Percentiles rank a stretch among this genome's conserved stretches.
phyloP scores from a whole-genome alignment of 495 filamentous ascomycete species.

The Neurospora sp. region DNA sequence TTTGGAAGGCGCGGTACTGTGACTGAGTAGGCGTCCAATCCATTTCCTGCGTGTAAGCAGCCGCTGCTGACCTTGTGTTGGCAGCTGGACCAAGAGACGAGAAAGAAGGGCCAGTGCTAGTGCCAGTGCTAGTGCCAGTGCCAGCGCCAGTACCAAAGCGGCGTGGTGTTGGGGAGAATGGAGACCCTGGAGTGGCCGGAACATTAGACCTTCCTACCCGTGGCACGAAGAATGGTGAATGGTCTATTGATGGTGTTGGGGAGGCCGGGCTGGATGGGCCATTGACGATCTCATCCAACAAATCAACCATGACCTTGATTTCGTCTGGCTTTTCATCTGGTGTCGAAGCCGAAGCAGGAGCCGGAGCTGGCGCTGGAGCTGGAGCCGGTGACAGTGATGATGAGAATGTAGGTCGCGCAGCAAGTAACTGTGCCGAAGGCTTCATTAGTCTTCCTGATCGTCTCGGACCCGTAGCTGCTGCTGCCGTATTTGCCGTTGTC shows the following conservation, averaged over 20 bases:
- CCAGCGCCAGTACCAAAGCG: background rate
- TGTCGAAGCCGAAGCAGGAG: background rate
- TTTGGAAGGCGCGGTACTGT: constrained; percentile 37
- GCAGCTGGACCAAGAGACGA: background rate
- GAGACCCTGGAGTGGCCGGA: background rate
- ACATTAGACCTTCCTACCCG: background rate
- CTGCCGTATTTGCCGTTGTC: constrained; percentile 2
- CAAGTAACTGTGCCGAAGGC: background rate
- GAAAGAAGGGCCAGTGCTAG: background rate
- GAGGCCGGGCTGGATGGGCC: constrained; percentile 23
- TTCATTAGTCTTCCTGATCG: background rate
- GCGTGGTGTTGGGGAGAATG: background rate
- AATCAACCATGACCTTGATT: constrained; percentile 25
- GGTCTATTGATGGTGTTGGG: constrained; percentile 24
- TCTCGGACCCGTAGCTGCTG: background rate
- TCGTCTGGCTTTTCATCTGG: constrained; percentile 5
- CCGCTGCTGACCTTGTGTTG: background rate
- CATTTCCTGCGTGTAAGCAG: constrained; percentile 49
- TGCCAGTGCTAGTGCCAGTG: background rate
- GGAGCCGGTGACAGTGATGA: background rate
- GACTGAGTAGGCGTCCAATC: constrained; percentile 69
- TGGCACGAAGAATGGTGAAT: background rate
- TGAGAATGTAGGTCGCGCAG: background rate
- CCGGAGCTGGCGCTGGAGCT: background rate
- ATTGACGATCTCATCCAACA: constrained; percentile 33